These are phyloP conservation scores for Vinca minor DNA, from an alignment of 257 asterid genomes.

Conservation along the genomic window DNA sequence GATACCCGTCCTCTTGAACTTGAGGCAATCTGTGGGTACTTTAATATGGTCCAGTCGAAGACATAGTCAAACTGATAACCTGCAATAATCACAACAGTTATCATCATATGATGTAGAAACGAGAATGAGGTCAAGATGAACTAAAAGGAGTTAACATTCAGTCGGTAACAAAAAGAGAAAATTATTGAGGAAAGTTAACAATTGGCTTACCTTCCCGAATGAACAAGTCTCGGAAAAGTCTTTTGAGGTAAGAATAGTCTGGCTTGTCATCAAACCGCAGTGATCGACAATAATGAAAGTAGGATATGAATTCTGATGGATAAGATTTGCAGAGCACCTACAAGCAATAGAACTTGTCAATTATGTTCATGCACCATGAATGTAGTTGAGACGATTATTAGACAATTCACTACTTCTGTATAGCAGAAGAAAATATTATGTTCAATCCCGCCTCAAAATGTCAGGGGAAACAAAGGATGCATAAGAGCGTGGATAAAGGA, in stretches of 20 bases:
- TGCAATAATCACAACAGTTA: conserved; percentile 19
- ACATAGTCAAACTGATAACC: conserved; percentile 84
- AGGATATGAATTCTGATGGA: conserved; percentile 83
- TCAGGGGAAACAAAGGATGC: neutral
- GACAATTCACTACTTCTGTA: neutral
- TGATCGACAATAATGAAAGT: conserved; percentile 89
- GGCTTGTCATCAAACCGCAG: conserved; percentile 85
- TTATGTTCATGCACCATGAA: neutral
- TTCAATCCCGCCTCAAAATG: neutral
- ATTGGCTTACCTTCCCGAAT: conserved; percentile 61
- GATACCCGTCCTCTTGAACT: conserved; percentile 57
- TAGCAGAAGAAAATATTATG: neutral
- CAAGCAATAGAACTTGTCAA: conserved; percentile 4
- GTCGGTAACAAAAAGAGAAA: conserved; percentile 3
- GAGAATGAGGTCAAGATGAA: conserved; percentile 5
- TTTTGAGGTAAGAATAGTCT: conserved; percentile 79
- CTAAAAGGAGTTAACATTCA: neutral
- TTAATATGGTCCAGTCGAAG: conserved; percentile 88
- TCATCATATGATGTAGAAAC: neutral
- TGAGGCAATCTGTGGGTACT: conserved; percentile 75
- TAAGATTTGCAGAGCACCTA: conserved; percentile 89
- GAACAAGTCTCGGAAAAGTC: conserved; percentile 75
- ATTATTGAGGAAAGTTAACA: neutral
- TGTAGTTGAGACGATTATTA: neutral
- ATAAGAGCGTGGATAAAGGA: too few relatives aligned